These are phyloP conservation scores for Bonia amplexicaulis DNA, from an alignment of 176 grass and related monocot species.

Conservation along the genomic window DNA sequence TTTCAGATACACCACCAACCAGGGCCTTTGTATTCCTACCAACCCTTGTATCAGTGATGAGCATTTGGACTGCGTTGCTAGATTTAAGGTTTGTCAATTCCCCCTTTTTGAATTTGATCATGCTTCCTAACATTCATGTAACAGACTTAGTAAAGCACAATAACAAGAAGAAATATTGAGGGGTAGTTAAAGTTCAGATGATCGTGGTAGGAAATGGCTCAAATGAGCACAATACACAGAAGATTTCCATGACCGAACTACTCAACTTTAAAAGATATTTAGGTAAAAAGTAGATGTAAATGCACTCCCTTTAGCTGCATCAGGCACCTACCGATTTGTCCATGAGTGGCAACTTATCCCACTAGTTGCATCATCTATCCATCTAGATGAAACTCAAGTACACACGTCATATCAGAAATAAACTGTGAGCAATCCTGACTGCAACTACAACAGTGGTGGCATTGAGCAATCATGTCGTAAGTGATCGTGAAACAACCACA, in stretches of 20 bases:
- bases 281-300: not conserved
- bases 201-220: not conserved
- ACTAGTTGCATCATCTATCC: slow-evolving; percentile 7
- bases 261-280: not conserved
- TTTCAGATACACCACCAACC: slow-evolving; percentile 74
- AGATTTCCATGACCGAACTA: not conserved
- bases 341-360: not conserved
- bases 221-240: not conserved
- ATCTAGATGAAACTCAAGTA: not conserved
- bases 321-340: not conserved
- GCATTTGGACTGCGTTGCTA: slow-evolving; percentile 68
- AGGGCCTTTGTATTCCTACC: slow-evolving; percentile 89
- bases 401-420: not conserved
- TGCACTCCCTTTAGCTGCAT: not conserved
- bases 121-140: slow-evolving; percentile 47
- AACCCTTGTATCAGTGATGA: slow-evolving; percentile 83
- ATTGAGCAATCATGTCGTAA: not conserved
- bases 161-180: not conserved
- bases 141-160: not conserved
- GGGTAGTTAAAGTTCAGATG: not conserved
- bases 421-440: not conserved
- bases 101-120: slow-evolving; percentile 90
- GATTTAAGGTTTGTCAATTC: slow-evolving; percentile 54
- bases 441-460: not conserved
- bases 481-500: not conserved